phyloP scores from a whole-genome alignment of 176 grass and related monocot genomes.

The Musa itinerans region DNA sequence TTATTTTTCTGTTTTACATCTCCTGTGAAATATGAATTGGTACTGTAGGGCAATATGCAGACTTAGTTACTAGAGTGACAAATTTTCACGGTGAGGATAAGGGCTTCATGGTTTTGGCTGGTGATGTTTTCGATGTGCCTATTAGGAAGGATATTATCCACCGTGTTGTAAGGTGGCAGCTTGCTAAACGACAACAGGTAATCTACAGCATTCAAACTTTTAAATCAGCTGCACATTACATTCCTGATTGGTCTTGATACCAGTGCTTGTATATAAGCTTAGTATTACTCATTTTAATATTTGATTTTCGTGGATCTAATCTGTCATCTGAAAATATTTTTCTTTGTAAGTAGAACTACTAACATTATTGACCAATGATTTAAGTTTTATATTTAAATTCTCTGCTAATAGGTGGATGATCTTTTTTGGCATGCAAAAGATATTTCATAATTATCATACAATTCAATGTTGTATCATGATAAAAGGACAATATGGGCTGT shows the following conservation, averaged over 20 bases:
- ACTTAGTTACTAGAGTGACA: slow-evolving; percentile 64
- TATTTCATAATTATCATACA: too few species aligned
- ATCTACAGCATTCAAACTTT: neutral
- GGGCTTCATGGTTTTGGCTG: slow-evolving; percentile 88
- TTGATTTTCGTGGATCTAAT: neutral
- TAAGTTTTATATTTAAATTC: neutral
- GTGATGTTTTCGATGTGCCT: slow-evolving; percentile 86
- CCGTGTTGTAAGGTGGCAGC: slow-evolving; percentile 70
- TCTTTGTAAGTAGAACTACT: neutral
- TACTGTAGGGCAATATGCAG: slow-evolving; percentile 59
- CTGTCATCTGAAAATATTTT: neutral
- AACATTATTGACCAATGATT: neutral
- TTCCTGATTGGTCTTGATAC: neutral
- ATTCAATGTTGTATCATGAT: too few species aligned
- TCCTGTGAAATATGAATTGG: neutral
- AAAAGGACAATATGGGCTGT: too few species aligned
- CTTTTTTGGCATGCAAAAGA: too few species aligned
- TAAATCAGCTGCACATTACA: neutral
- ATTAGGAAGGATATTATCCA: slow-evolving; percentile 94
- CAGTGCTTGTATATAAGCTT: neutral
- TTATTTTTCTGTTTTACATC: neutral
- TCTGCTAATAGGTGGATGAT: neutral
- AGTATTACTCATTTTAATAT: neutral
- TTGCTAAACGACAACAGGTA: slow-evolving; percentile 91
- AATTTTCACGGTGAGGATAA: slow-evolving; percentile 84